Evolutionary conservation across 2,329 filamentous ascomycete genomes (phyloP), one percentile per base, ranked within the genome.

Genomic region (Xylaria sp.): DNA sequence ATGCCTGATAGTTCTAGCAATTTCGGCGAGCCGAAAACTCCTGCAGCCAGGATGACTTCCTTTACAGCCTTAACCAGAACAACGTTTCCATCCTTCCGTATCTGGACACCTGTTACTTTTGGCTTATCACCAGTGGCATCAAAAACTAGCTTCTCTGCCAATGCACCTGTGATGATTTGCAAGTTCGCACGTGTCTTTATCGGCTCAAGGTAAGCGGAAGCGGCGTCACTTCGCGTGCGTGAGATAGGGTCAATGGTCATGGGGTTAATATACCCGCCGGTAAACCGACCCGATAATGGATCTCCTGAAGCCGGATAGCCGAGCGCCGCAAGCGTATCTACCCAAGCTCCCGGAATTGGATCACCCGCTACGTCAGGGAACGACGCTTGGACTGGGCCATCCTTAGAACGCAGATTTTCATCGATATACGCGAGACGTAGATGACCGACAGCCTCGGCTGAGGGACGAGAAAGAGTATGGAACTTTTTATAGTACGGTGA

Each of bases 161-260:
- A 18, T 3, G 76, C 66, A 9, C 72, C 64, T 0, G 77, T 78
- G 60, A 72, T 69, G 23, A 80, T 69, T 3, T 66, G 74, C 4
- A 80, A 51, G 60, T 78, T 79, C 2, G 34, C 1, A 20, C 77
- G 69, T 1, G 66, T 46, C 50, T 69, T 70, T 7, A 71, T 69
- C 0, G 70, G 68, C 20, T 72, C 59, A 6, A 76, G 70, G 56
- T 79, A 78, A 9, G 72, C 74, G 34, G 67, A 73, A 20, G 25
- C 76, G 2, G 75, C 69, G 23, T 75, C 76, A 59, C 76, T 78
- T 8, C 78, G 72, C 51, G 70, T 67, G 44, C 74, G 74, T 2
- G 74, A 75, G 2, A 25, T 55, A 1, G 74, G 72, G 60, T 78
- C 72, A n/a, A 79, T 70, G n/a, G 71, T 69, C 28, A 74, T 73